phyloP scores from a whole-genome alignment of 805 yeast genomes.

The Pichia pseudocactophila region DNA sequence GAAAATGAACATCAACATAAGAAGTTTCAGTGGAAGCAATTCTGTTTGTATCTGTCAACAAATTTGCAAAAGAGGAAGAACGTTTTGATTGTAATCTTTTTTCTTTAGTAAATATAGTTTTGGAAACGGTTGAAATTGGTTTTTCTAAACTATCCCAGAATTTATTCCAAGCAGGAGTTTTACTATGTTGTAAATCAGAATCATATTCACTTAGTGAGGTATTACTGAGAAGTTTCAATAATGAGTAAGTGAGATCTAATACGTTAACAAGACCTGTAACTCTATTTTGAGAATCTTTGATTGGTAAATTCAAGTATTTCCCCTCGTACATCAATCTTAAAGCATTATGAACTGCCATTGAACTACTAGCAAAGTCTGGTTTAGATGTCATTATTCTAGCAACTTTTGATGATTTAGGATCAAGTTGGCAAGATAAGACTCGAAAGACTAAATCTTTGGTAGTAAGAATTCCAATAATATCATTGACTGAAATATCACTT shows the following conservation, averaged over 20 bases:
- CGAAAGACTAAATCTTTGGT: constrained; percentile 37
- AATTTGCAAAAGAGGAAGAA: constrained; percentile 14
- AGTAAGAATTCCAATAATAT: constrained; percentile 38
- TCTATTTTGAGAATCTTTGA: constrained; percentile 23
- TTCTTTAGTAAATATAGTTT: neutral
- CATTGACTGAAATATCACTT: constrained; percentile 13
- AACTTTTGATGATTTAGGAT: constrained; percentile 31
- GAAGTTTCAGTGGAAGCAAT: constrained; percentile 5
- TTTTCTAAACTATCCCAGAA: constrained; percentile 27
- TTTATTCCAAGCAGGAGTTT: constrained; percentile 26
- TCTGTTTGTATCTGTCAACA: constrained; percentile 1
- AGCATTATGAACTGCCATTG: constrained; percentile 34
- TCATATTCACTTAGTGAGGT: constrained; percentile 15
- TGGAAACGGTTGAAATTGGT: constrained; percentile 15
- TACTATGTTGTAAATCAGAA: constrained; percentile 15
- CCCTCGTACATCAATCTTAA: constrained; percentile 40
- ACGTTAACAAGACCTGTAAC: constrained; percentile 38
- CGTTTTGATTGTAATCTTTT: neutral
- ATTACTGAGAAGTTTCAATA: constrained; percentile 29
- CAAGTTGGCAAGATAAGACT: constrained; percentile 30
- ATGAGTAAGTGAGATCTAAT: constrained; percentile 34
- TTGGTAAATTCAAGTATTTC: constrained; percentile 36
- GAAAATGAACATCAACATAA: constrained; percentile 2
- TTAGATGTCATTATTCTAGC: constrained; percentile 37
- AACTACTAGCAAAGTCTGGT: constrained; percentile 36